Conservation (phyloP, 164 flowering plant genomes). For the Buxus sempervirens region DNA sequence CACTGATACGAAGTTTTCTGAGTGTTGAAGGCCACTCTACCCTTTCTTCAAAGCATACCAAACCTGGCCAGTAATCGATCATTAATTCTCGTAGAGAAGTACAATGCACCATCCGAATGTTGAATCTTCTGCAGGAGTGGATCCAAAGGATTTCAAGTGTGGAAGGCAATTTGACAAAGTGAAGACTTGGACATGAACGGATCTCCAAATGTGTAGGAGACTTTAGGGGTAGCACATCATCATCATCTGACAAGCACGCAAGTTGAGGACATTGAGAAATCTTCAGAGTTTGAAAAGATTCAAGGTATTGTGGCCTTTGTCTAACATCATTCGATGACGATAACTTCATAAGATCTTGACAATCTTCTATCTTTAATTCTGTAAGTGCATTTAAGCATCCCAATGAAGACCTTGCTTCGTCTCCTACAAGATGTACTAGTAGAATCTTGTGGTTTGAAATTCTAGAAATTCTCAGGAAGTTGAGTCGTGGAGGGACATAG, state of each 20-base stretch:
- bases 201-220: not conserved
- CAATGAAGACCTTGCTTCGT: not conserved
- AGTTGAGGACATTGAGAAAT: slow-evolving; percentile 7
- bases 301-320: not conserved
- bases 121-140: too few relatives aligned
- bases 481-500: not conserved
- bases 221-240: not conserved
- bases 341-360: slow-evolving; percentile 10
- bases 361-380: slow-evolving; percentile 8
- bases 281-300: slow-evolving; percentile 7
- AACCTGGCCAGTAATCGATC: too few relatives aligned
- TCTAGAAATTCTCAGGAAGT: not conserved
- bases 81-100: too few relatives aligned
- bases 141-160: too few relatives aligned
- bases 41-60: too few relatives aligned
- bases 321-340: not conserved
- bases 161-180: too few relatives aligned
- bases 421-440: not conserved
- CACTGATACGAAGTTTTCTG: slow-evolving; percentile 2
- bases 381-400: slow-evolving; percentile 4
- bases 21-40: slow-evolving; percentile 3
- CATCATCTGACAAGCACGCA: slow-evolving; percentile 9
- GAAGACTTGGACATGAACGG: not conserved
- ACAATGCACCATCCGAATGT: too few relatives aligned
- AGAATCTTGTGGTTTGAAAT: too few relatives aligned